Percentiles rank a stretch among this genome's conserved stretches.
phyloP scores from a whole-genome alignment of 2,329 filamentous ascomycete genomes.

The Colletotrichum lentis region DNA sequence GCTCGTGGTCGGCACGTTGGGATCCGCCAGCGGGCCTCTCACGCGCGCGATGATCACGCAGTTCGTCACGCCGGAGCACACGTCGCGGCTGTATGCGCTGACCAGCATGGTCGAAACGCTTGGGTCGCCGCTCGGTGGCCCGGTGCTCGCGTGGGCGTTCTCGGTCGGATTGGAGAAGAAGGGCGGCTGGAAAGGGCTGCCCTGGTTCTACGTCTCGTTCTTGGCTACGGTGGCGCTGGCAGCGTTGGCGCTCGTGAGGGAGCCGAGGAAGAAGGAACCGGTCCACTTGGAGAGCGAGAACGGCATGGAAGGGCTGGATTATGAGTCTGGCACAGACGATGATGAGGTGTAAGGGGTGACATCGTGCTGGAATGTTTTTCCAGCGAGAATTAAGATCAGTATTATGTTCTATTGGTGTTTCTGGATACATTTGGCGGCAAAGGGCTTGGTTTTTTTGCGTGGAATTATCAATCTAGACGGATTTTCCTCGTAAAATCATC shows the following conservation, averaged over 20 bases:
- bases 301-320: slow-evolving; percentile 2
- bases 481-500: not conserved
- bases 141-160: slow-evolving; percentile 52
- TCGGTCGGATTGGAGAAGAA: slow-evolving; percentile 48
- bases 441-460: not conserved
- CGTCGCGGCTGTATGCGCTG: slow-evolving; percentile 53
- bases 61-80: slow-evolving; percentile 50
- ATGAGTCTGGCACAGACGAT: slow-evolving; percentile 26
- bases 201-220: slow-evolving; percentile 51
- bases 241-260: slow-evolving; percentile 46
- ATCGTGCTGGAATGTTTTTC: too few relatives aligned
- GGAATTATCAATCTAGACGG: not conserved
- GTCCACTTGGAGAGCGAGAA: slow-evolving; percentile 13
- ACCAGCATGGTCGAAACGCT: slow-evolving; percentile 52
- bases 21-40: slow-evolving; percentile 51
- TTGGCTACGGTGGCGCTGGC: slow-evolving; percentile 44
- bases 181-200: slow-evolving; percentile 50
- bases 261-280: slow-evolving; percentile 43
- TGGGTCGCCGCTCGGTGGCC: slow-evolving; percentile 52
- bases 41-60: slow-evolving; percentile 52
- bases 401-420: not conserved
- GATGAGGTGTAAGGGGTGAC: slow-evolving; percentile 10
- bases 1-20: slow-evolving; percentile 50
- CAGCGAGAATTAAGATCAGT: not conserved
- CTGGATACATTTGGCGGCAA: not conserved